A percentile compares a stretch with the other conserved stretches of the same genome.
Conservation (phyloP, 345 rosid species). For the Lumnitzera littorea region DNA sequence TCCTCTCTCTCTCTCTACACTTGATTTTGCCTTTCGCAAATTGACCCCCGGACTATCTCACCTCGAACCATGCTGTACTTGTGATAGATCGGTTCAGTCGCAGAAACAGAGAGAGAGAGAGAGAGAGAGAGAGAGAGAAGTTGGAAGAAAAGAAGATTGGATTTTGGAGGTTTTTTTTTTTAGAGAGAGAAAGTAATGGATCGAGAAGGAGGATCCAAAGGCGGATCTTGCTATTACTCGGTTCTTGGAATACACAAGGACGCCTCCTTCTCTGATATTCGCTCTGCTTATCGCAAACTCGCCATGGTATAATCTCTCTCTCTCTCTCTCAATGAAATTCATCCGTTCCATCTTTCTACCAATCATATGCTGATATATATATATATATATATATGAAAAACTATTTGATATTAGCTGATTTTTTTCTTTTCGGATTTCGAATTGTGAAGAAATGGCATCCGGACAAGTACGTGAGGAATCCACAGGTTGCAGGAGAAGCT, state of each 20-base stretch:
- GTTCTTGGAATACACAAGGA: slow-evolving; percentile 77
- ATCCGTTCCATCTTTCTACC: too few species aligned
- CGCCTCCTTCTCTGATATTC: slow-evolving; percentile 76
- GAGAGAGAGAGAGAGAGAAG: too few species aligned
- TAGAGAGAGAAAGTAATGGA: slow-evolving; percentile 32
- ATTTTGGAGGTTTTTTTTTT: too few species aligned
- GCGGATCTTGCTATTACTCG: slow-evolving; percentile 58
- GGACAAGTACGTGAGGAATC: slow-evolving; percentile 52
- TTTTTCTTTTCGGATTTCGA: neutral
- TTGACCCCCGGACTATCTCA: neutral
- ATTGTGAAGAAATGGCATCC: slow-evolving; percentile 80
- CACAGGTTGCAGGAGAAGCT: slow-evolving; percentile 61
- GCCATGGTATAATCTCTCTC: slow-evolving; percentile 50
- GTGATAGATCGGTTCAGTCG: neutral
- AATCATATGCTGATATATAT: too few species aligned
- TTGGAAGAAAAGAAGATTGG: too few species aligned
- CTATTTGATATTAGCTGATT: neutral
- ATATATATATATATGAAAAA: too few species aligned
- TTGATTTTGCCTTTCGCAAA: neutral
- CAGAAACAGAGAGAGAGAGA: too few species aligned
- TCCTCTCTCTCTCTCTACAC: neutral
- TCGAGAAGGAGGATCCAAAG: slow-evolving; percentile 60
- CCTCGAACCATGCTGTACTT: neutral
- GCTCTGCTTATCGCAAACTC: slow-evolving; percentile 77
- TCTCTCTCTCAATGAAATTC: too few species aligned